Percentiles rank a stretch among this genome's conserved stretches.
Conservation (phyloP, 352 stramenopile species). For the Globisporangium heterothallicum region DNA sequence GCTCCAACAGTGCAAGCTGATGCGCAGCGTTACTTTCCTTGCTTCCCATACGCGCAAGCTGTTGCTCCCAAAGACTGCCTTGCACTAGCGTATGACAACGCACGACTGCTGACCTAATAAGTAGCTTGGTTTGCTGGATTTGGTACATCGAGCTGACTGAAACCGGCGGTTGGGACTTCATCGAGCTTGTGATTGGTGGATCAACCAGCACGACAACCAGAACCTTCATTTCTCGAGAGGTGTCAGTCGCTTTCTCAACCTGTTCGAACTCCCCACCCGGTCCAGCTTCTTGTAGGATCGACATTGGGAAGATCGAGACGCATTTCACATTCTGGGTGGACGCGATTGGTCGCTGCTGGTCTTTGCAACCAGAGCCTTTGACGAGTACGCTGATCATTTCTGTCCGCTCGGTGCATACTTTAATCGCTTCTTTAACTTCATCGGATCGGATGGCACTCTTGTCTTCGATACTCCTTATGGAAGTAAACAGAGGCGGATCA, state of each 20-base stretch:
- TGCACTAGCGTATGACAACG: slow-evolving; percentile 5
- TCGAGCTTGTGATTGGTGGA: neutral
- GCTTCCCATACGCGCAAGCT: neutral
- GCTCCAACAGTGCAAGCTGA: neutral
- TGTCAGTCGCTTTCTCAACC: neutral
- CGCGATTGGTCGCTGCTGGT: neutral
- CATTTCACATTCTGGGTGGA: neutral
- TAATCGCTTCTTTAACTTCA: slow-evolving; percentile 3
- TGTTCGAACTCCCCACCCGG: neutral
- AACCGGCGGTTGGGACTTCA: neutral
- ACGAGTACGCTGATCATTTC: neutral
- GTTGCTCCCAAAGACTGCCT: slow-evolving; percentile 1
- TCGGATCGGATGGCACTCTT: neutral
- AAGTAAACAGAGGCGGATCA: slow-evolving; percentile 3
- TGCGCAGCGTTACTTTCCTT: slow-evolving; percentile 1
- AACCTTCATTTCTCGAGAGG: neutral
- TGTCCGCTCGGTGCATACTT: neutral
- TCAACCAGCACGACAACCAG: neutral
- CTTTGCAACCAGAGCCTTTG: neutral
- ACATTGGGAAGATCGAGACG: neutral
- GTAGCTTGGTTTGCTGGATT: slow-evolving; percentile 1
- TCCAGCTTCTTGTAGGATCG: neutral
- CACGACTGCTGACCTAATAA: slow-evolving; percentile 1
- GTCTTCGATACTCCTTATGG: neutral
- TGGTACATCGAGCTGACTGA: slow-evolving; percentile 1